Evolutionary conservation across 495 filamentous ascomycete genomes (phyloP), one percentile per base, ranked within the genome.

Genomic region (Emericellopsis terricola): DNA sequence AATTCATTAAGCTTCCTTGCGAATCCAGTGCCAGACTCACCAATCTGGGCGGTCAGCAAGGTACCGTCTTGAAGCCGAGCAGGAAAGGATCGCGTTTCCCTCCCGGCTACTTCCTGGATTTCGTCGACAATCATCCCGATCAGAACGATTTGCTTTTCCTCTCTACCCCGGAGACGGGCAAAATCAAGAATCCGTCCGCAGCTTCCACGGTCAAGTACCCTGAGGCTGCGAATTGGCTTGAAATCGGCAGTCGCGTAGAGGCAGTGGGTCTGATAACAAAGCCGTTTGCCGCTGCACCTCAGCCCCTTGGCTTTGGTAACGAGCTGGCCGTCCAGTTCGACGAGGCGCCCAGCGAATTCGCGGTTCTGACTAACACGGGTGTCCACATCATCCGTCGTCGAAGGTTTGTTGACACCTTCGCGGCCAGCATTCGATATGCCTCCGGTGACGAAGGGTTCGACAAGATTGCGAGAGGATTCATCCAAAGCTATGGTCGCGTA

Each of bases 321-420:
- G 89, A 99, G 50, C 60, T 93, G 39, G 84, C 91, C 5, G 75
- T 91, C 26, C 89, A 99, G 48, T 94, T 84, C 41, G 91, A 96
- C 45, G 65, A 81, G 17, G 61, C 71, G 0, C 67, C 75, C 3
- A 68, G 78, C 8, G 85, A 96, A 44, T 70, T 94, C 34, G 91
- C 85, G 4, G 74, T 99, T 21, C 60, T 99, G 37, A 94, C 89
- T 6, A 89, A 86, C 41, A 78, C 67, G 11, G 89, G 87, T 2
- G 71, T 99, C 36, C 79, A 92, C 41, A 64, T 89, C 17, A 68
- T 93, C 37, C 72, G 83, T 15, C 69, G 91, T 23, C 63, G 82
- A 43, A 68, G 91, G 35, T 61, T 96, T 7, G 84, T 96, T 4
- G 89, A 99, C 45, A 79, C 94, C 5, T 94, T 99, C 48, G 85